Base-by-base conservation (phyloP, 2,329 filamentous ascomycete genomes). In the Pestalotiopsis sp. region DNA sequence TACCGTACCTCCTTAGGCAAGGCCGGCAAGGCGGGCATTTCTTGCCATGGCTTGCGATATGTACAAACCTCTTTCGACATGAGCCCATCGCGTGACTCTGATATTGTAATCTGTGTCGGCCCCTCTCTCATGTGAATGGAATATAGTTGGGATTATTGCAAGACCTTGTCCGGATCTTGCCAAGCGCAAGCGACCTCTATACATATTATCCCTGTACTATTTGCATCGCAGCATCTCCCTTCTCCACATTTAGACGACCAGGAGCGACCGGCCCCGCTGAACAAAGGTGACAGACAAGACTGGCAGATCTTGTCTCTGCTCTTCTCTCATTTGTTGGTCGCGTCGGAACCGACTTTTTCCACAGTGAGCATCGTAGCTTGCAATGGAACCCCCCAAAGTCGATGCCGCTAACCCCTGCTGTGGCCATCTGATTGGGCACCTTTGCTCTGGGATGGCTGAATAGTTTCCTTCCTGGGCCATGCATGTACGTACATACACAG, bases 371-470 rank as follows among this genome's bases (percentile, higher is more conserved):
- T 52, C 45, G 36, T 20, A 39, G 25, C 36, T 38, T 38, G 60
- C 60, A 39, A 36, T 38, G 20, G 60, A 23, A 38, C 20, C 25
- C 60, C 60, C 60, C 27, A 63, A 36, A 36, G 5, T 38, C 36
- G 27, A 38, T 38, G 12, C 25, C 25, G 27, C 25, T 39, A 17
- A 52, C 57, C 31, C 52, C 27, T 14, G 23, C 31, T 27, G 20
- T 57, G 23, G 36, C 7, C 41, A 11, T 66, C 45, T 66, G 63
- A 66, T 66, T 66, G 63, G 63, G 49, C 36, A 66, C 63, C 63
- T 39, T 45, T 66, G 25, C 49, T 20, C 49, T 57, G 63, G 63
- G 63, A 45, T 66, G 63, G 63, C 63, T 66, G 49, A 57, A 56
- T 66, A 66, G 23, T 38, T 45, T 14, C 13, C 61, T 56, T 23